These are phyloP conservation scores for Panaeolus cyanescens DNA, from an alignment of 768 basidiomycete species.

Conservation along the genomic window DNA sequence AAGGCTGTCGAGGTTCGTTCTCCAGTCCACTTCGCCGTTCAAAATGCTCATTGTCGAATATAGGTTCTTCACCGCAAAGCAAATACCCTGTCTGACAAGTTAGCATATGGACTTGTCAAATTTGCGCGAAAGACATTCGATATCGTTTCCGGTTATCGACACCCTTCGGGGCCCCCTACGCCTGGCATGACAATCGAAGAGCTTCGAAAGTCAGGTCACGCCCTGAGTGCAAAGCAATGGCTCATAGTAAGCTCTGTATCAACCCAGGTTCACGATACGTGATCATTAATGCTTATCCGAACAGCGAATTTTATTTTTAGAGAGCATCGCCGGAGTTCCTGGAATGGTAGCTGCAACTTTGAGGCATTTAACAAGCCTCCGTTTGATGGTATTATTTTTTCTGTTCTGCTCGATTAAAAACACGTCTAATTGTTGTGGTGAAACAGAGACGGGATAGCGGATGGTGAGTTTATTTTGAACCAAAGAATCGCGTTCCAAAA, in stretches of 20 bases:
- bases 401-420: not conserved
- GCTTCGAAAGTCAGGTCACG: conserved; percentile 71
- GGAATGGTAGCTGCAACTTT: conserved; percentile 93
- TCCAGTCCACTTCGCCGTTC: not conserved
- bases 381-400: conserved; percentile 67
- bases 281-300: conserved; percentile 1
- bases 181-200: conserved; percentile 71
- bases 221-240: conserved; percentile 80
- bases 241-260: conserved; percentile 49
- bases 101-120: conserved; percentile 67
- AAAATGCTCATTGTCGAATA: conserved; percentile 3
- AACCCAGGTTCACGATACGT: not conserved
- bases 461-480: conserved; percentile 34
- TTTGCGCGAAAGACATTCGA: conserved; percentile 74
- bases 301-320: conserved; percentile 64
- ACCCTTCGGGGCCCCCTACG: conserved; percentile 61
- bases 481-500: conserved; percentile 38
- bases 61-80: conserved; percentile 73
- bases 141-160: conserved; percentile 82
- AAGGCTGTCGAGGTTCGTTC: conserved; percentile 63
- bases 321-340: conserved; percentile 92
- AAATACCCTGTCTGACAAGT: conserved; percentile 68
- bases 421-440: conserved; percentile 5
- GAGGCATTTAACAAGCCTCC: conserved; percentile 85
- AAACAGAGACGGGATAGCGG: conserved; percentile 52